Evolutionary conservation across 2,329 filamentous ascomycete genomes (phyloP), one percentile per base, ranked within the genome.

Genomic region (Phialemoniopsis sp.): DNA sequence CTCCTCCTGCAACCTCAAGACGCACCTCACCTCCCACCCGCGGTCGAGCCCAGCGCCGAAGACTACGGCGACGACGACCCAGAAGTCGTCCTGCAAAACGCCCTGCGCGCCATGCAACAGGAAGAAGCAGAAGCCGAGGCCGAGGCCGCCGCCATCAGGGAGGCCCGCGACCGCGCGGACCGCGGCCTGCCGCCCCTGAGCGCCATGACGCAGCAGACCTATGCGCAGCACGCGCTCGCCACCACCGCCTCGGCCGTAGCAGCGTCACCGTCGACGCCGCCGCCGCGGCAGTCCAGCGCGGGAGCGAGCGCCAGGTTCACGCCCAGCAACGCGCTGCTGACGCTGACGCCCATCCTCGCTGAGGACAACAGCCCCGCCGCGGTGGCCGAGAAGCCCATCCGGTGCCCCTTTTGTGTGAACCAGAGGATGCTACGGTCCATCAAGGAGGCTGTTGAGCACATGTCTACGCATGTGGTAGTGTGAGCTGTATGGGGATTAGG

Each of bases 331-430:
- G 6, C 21, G 21, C 60, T 79, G 28, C 60, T 79, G 28, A 75
- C 67, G 4, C 60, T 79, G 31, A 78, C 75, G 4, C 75, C 76
- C 2, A 78, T 78, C 35, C 67, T 73, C 19, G 68, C 71, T 13
- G 68, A n/a, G n/a, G n/a, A n/a, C n/a, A n/a, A 68, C 13, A 66
- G 59, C 4, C 68, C 72, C 8, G 53, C 73, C 19, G 62, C 69
- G 4, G 56, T 59, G 6, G 61, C 64, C 26, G 72, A 80, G 29
- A 57, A 67, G 15, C 73, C 76, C 3, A 54, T 78, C 19, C 66
- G 76, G 14, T 81, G 77, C 46, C 77, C 77, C 1, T 81, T 78
- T 47, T 81, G 77, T 45, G 68, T 81, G 29, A 81, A 80, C 47
- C 72, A 78, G 48, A 67, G 77, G 6, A 78, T 80, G 75, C 63